phyloP scores from a whole-genome alignment of 306 rosid species.

The cucumber (Cucumis sativus) region Cucumber_9930_V3 NC_026657.2:11972501-11973000 shows the following conservation, averaged over 20 bases:
- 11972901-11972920: slow-evolving; percentile 29
- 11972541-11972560: slow-evolving; percentile 36
- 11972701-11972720: slow-evolving; percentile 19
- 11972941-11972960: slow-evolving; percentile 38
- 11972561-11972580: slow-evolving; percentile 26
- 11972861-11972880: slow-evolving; percentile 13
- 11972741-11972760: slow-evolving; percentile 20
- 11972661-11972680: slow-evolving; percentile 24
- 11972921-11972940: slow-evolving; percentile 20
- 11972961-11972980: slow-evolving; percentile 24
- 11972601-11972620: slow-evolving; percentile 36
- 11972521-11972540: slow-evolving; percentile 28
- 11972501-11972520: slow-evolving; percentile 24
- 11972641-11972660: slow-evolving; percentile 18
- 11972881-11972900: slow-evolving; percentile 33
- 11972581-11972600: slow-evolving; percentile 27
- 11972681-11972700: slow-evolving; percentile 30
- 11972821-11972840: slow-evolving; percentile 39
- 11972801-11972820: slow-evolving; percentile 16
- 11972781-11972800: slow-evolving; percentile 9
- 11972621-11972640: slow-evolving; percentile 24
- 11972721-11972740: slow-evolving; percentile 19
- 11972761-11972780: slow-evolving; percentile 26
- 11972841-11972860: slow-evolving; percentile 35
- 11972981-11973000: slow-evolving; percentile 34